These are phyloP conservation scores for Pleurotus citrinopileatus DNA, from an alignment of 768 basidiomycete species.

Conservation along the genomic window DNA sequence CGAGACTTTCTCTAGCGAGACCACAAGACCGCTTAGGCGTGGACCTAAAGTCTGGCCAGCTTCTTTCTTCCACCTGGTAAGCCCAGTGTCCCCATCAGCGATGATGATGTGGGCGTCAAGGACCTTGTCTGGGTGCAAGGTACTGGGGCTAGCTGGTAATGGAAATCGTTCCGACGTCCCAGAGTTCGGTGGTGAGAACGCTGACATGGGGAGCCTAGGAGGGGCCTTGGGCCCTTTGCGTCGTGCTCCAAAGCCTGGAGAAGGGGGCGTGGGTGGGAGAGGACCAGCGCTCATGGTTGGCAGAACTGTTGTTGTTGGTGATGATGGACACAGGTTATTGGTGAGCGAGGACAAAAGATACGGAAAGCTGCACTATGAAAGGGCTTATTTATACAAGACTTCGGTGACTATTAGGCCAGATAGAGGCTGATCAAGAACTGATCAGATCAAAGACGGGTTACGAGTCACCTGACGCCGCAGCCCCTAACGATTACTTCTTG, in stretches of 20 bases:
- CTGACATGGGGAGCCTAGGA: conserved; percentile 73
- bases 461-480: too few relatives aligned
- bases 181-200: conserved; percentile 69
- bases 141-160: conserved; percentile 63
- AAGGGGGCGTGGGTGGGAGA: conserved; percentile 25
- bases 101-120: conserved; percentile 68
- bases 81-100: conserved; percentile 33
- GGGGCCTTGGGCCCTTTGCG: conserved; percentile 64
- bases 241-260: conserved; percentile 44
- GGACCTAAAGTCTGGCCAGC: conserved; percentile 41
- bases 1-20: conserved; percentile 36
- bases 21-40: conserved; percentile 54
- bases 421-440: too few relatives aligned
- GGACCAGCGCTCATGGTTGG: conserved; percentile 13
- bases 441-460: too few relatives aligned
- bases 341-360: background rate
- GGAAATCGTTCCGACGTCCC: conserved; percentile 68
- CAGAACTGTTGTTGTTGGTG: background rate
- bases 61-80: conserved; percentile 52
- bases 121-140: conserved; percentile 58
- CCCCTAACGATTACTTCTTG: too few relatives aligned
- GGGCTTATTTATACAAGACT: background rate
- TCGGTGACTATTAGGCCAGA: too few relatives aligned
- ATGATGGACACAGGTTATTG: too few relatives aligned
- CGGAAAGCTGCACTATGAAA: background rate